Evolutionary conservation across 2,329 filamentous ascomycete species (phyloP).

Genomic region (Cercospora sp.): DNA sequence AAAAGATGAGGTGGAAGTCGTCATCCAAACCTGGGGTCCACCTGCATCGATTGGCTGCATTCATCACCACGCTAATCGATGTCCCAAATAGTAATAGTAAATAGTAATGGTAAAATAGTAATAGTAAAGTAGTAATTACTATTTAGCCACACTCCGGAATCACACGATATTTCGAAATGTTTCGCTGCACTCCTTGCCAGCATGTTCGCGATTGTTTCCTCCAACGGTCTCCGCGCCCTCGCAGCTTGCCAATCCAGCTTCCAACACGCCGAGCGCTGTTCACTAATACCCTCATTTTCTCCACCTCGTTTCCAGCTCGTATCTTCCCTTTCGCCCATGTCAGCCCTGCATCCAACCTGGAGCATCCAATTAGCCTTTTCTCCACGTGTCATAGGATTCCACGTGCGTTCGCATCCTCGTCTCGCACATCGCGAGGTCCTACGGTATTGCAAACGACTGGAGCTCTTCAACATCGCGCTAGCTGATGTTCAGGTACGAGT

Average conservation of each 20-base stretch:
- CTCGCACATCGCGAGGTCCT: not conserved
- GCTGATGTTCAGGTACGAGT: conserved; percentile 9
- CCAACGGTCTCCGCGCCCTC: not conserved
- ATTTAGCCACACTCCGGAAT: not conserved
- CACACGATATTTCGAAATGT: not conserved
- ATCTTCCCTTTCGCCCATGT: not conserved
- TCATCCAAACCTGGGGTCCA: not conserved
- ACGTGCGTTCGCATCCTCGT: conserved; percentile 1
- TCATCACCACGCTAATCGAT: not conserved
- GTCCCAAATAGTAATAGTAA: not conserved
- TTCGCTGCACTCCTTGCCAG: not conserved
- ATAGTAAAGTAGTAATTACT: not conserved
- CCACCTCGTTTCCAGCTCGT: conserved; percentile 7
- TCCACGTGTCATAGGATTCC: not conserved
- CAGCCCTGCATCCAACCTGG: not conserved
- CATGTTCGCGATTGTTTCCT: not conserved
- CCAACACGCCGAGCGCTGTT: not conserved
- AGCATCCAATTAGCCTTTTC: not conserved
- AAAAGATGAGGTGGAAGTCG: not conserved
- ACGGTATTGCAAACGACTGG: not conserved
- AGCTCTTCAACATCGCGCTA: not conserved
- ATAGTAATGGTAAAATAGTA: not conserved
- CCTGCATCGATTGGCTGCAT: not conserved
- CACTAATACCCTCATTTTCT: not conserved
- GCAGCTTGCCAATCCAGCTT: not conserved